Conservation (phyloP, 2,329 filamentous ascomycete species). For the Sordariomycetes sp. region DNA sequence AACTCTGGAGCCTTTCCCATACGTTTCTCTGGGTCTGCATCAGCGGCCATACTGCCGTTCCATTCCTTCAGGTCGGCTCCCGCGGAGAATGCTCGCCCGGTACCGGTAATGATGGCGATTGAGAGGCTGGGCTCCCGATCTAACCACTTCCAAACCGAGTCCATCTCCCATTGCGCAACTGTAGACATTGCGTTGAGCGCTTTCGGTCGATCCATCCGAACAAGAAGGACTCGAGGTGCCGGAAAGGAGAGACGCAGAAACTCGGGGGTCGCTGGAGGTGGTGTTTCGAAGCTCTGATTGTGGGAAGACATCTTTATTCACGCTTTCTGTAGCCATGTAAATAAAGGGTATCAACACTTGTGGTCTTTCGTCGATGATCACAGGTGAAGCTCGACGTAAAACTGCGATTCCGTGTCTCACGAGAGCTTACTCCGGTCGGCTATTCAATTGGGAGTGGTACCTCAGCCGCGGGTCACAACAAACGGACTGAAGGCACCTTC, state of each 20-base stretch:
- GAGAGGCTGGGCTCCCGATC: slow-evolving; percentile 35
- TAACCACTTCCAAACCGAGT: slow-evolving; percentile 38
- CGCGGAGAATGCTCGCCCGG: slow-evolving; percentile 39
- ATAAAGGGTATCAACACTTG: too few species aligned
- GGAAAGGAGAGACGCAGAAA: slow-evolving; percentile 35
- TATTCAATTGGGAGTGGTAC: too few species aligned
- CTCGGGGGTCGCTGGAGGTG: slow-evolving; percentile 5
- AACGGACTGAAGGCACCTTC: too few species aligned
- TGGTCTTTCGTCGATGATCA: too few species aligned
- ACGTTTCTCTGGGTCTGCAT: slow-evolving; percentile 7
- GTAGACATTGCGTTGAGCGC: slow-evolving; percentile 34
- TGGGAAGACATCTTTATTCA: not conserved
- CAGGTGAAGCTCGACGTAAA: too few species aligned
- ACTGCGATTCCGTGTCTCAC: too few species aligned
- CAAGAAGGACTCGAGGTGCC: slow-evolving; percentile 34
- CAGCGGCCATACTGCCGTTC: slow-evolving; percentile 20
- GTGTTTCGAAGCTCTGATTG: slow-evolving; percentile 2
- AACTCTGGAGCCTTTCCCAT: slow-evolving; percentile 27
- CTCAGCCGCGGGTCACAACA: too few species aligned
- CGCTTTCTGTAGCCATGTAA: not conserved
- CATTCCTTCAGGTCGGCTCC: slow-evolving; percentile 43
- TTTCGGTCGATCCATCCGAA: slow-evolving; percentile 39
- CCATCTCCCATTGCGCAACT: slow-evolving; percentile 33
- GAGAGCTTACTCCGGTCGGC: too few species aligned
- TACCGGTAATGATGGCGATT: slow-evolving; percentile 36